Evolutionary conservation across 2,329 filamentous ascomycete species (phyloP), one percentile per base, ranked within the genome.

Genomic region (Epicoccum nigrum): DNA sequence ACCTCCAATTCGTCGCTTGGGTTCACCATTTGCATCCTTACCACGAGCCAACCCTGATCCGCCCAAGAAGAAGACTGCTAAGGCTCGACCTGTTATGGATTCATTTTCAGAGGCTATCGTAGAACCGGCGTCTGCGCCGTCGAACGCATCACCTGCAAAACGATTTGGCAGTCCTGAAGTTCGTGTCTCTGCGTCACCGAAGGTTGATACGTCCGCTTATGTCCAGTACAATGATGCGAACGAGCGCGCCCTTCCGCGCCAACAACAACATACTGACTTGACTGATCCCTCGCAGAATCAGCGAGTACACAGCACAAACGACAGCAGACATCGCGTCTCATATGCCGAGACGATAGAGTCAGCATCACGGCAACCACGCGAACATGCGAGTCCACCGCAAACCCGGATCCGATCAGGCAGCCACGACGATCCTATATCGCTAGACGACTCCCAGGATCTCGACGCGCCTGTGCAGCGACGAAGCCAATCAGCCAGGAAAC

Each of bases 361-460:
- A n/a, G n/a, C n/a, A n/a, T n/a, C n/a, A n/a, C n/a, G n/a, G n/a
- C n/a, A 25, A 25, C 23, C 23, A 25, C n/a, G n/a, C n/a, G n/a
- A 25, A 25, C 23, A 6, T 25, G 23, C 30, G 15, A 51, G 21
- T 7, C 28, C 40, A 1, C 11, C 7, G 21, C 34, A 40, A 12
- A 1, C 30, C 1, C 48, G 28, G 16, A 17, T n/a, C 11, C 43
- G 43, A 3, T 43, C 39, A 4, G 49, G 49, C 6, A 47, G 49
- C 28, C 27, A 47, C 20, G 38, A 43, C 16, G 43, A 52, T 12
- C 49, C 49, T 12, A 52, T 52, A 7, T n/a, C 28, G 2, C 32
- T 52, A 7, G 49, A 52, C 4, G 44, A 52, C 28, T 52, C 49
- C 3, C 49, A 52, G n/a, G 49, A 52, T 8, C 43, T 44, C 1